Evolutionary conservation across 768 basidiomycete genomes (phyloP), one percentile per base, ranked within the genome.

Genomic region (Crucibulum laeve): DNA sequence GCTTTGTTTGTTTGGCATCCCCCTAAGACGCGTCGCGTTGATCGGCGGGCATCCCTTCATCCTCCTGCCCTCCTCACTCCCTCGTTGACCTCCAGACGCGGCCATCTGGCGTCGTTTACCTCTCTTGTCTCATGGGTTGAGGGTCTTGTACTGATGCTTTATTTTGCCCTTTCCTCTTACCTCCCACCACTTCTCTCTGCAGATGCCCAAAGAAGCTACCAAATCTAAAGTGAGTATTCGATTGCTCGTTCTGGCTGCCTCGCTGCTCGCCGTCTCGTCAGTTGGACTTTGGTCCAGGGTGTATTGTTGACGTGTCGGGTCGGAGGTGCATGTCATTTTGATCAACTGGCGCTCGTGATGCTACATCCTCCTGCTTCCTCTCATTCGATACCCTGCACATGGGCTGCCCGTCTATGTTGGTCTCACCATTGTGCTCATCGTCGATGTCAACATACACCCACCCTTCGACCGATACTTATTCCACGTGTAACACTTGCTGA

Each of bases 171-270:
- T 36, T 44, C 17, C 47, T 43, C 32, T 22, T 34, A 41, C 40
- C 30, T 39, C 14, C 40, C 18, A 14, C 40, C 36, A 28, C n/a
- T 35, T 46, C 40, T 39, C 47, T 43, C 33, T 44, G 25, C 57
- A 79, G 83, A 91, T 89, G 88, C 87, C 87, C 53, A 90, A 88
- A 64, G 86, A 80, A 63, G 63, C 77, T 28, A 68, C 79, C 32
- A 84, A 86, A 67, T 71, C 81, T 51, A 86, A 79, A 71, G 85
- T 87, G 46, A 50, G 79, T 55, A 17, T 39, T 25, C 30, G 32
- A 36, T 35, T 14, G 37, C 22, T 22, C 40, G 19, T 38, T 41
- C 25, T 40, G 35, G 24, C n/a, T 38, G 17, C 44, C 37, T 41
- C 18, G 19, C 41, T 11, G 33, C 19, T 14, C 38, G 39, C 18